Evolutionary conservation across 2,329 filamentous ascomycete species (phyloP).

Genomic region (Alternaria tenuissima): DNA sequence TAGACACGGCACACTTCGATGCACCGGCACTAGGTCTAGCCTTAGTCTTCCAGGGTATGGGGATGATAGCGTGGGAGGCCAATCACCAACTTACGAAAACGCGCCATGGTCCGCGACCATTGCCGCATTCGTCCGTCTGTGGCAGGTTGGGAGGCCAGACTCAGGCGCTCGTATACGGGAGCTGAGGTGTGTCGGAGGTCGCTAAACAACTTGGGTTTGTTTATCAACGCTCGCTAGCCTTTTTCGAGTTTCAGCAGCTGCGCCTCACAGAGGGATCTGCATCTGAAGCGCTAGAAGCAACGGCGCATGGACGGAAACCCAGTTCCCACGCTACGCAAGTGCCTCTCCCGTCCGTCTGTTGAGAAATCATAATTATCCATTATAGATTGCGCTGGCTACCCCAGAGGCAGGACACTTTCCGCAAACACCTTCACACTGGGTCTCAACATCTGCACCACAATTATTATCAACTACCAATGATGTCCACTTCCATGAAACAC

Average conservation of each 20-base stretch:
- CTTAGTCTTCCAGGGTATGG: slow-evolving; percentile 1
- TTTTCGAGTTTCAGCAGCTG: slow-evolving; percentile 7
- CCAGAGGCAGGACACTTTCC: slow-evolving; percentile 1
- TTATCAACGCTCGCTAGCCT: slow-evolving; percentile 20
- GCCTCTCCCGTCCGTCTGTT: slow-evolving; percentile 21
- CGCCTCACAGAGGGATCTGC: slow-evolving; percentile 8
- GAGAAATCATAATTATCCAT: slow-evolving; percentile 18
- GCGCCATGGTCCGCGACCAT: slow-evolving; percentile 11
- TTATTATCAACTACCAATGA: slow-evolving; percentile 15
- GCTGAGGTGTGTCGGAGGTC: slow-evolving; percentile 13
- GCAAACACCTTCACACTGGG: background rate
- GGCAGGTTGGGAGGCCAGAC: slow-evolving; percentile 6
- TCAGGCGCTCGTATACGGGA: slow-evolving; percentile 3
- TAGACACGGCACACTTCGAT: slow-evolving; percentile 7
- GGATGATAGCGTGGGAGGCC: slow-evolving; percentile 10
- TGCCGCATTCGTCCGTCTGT: slow-evolving; percentile 11
- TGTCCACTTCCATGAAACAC: slow-evolving; percentile 45
- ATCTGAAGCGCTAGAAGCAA: slow-evolving; percentile 16
- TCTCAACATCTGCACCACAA: background rate
- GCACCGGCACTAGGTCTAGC: slow-evolving; percentile 5
- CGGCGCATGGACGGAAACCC: slow-evolving; percentile 20
- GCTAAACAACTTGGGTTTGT: slow-evolving; percentile 14
- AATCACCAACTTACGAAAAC: slow-evolving; percentile 7
- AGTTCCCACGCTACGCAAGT: slow-evolving; percentile 23
- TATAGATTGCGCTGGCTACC: slow-evolving; percentile 19